A percentile compares a stretch with the other conserved stretches of the same genome.
Evolutionary conservation across 2,329 filamentous ascomycete genomes (phyloP).

Genomic region (Diaporthe nobilis): DNA sequence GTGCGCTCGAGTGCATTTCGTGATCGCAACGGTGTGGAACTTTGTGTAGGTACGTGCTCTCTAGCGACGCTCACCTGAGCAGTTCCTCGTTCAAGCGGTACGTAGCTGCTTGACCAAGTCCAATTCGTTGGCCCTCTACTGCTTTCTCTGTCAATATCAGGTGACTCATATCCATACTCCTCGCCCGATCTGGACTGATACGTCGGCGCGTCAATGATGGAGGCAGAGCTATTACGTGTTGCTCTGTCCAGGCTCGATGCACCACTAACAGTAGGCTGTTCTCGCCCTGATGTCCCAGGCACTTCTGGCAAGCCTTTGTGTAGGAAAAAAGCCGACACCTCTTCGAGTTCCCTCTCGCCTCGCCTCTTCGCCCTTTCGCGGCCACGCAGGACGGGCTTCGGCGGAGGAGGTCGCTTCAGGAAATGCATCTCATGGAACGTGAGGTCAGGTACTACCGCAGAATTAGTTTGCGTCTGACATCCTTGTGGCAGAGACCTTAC

Average conservation of each 20-base stretch:
- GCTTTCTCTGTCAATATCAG: not conserved
- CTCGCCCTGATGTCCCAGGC: constrained; percentile 37
- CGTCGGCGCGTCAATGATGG: not conserved
- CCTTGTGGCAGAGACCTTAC: not conserved
- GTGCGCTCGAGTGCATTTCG: constrained; percentile 14
- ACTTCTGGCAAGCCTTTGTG: constrained; percentile 15
- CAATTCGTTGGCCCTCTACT: constrained; percentile 42
- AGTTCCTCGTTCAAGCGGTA: not conserved
- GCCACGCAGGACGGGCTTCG: constrained; percentile 41
- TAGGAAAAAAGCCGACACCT: constrained; percentile 55
- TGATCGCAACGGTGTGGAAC: not conserved
- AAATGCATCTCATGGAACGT: constrained; percentile 67
- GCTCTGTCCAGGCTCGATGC: constrained; percentile 21
- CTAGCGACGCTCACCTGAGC: not conserved
- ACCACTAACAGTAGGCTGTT: constrained; percentile 16
- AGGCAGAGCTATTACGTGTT: not conserved
- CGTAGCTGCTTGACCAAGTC: constrained; percentile 45
- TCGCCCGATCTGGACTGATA: not conserved
- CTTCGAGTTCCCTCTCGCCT: constrained; percentile 52
- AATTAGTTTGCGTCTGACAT: not conserved
- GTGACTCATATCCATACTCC: not conserved
- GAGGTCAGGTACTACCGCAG: constrained; percentile 63
- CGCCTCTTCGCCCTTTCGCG: constrained; percentile 47
- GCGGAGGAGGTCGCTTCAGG: constrained; percentile 48
- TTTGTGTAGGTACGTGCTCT: not conserved